Evolutionary conservation across 768 basidiomycete species (phyloP).

Genomic region (Tylopilus cervinicoccineus): DNA sequence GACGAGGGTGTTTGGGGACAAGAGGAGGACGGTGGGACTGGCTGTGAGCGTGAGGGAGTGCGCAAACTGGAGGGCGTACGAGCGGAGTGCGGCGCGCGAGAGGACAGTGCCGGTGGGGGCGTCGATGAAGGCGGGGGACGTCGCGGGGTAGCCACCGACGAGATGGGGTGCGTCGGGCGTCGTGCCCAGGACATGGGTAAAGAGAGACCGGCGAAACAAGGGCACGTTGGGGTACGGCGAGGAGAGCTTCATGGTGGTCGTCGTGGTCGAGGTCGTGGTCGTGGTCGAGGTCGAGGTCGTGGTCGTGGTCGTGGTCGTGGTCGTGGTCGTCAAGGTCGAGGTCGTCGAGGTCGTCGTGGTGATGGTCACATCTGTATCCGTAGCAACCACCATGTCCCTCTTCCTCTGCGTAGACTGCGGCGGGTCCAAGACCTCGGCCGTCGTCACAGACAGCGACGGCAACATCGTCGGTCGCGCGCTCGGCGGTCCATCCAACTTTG

Average conservation of each 20-base stretch:
- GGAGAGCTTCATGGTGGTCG: slow-evolving; percentile 21
- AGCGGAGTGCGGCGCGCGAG: slow-evolving; percentile 50
- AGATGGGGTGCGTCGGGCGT: slow-evolving; percentile 16
- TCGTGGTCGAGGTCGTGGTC: no score
- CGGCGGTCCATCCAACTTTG: slow-evolving; percentile 82
- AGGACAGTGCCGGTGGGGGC: slow-evolving; percentile 53
- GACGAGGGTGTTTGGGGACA: slow-evolving; percentile 62
- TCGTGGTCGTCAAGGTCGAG: no score
- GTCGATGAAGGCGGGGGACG: slow-evolving; percentile 60
- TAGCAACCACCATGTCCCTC: slow-evolving; percentile 42
- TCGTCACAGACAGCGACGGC: slow-evolving; percentile 56
- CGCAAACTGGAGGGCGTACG: slow-evolving; percentile 53
- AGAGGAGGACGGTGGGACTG: slow-evolving; percentile 57
- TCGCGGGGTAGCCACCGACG: slow-evolving; percentile 42
- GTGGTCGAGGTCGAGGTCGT: no score
- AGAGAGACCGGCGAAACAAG: slow-evolving; percentile 26
- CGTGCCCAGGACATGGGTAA: slow-evolving; percentile 28
- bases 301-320: no score
- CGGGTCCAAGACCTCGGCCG: slow-evolving; percentile 83
- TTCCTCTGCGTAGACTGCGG: slow-evolving; percentile 87
- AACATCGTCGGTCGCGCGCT: slow-evolving; percentile 61
- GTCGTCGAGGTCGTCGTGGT: no score
- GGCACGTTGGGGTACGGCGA: slow-evolving; percentile 20
- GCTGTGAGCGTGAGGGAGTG: slow-evolving; percentile 48
- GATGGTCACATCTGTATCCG: no score